phyloP scores from a whole-genome alignment of 2,329 filamentous ascomycete genomes.

The Ascomycota sp. region DNA sequence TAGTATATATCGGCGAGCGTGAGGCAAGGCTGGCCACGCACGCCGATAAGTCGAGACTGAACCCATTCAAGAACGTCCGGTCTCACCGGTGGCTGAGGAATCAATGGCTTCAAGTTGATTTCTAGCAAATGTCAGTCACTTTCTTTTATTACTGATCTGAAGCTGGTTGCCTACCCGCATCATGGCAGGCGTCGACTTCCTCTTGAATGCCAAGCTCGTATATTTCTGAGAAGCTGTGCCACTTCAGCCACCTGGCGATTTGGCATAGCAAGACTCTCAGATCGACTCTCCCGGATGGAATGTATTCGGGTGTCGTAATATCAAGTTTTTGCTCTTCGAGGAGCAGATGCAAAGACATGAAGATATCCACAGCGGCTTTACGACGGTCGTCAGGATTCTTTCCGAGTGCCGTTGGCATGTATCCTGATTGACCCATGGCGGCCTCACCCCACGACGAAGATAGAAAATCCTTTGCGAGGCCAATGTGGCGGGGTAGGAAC shows the following conservation, averaged over 20 bases:
- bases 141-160: not conserved
- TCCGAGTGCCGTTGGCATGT: slow-evolving; percentile 39
- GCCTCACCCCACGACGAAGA: slow-evolving; percentile 34
- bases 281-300: slow-evolving; percentile 22
- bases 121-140: slow-evolving; percentile 6
- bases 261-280: slow-evolving; percentile 63
- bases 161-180: slow-evolving; percentile 15
- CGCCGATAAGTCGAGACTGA: slow-evolving; percentile 21
- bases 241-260: slow-evolving; percentile 63
- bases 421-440: slow-evolving; percentile 33
- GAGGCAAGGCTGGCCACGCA: slow-evolving; percentile 16
- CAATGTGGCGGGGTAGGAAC: slow-evolving; percentile 31
- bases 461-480: slow-evolving; percentile 44
- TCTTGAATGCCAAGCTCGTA: slow-evolving; percentile 34
- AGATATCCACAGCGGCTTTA: slow-evolving; percentile 42
- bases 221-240: slow-evolving; percentile 27
- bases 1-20: slow-evolving; percentile 25
- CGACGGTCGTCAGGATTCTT: slow-evolving; percentile 34
- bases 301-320: slow-evolving; percentile 26
- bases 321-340: slow-evolving; percentile 77
- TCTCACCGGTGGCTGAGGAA: slow-evolving; percentile 13
- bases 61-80: slow-evolving; percentile 33
- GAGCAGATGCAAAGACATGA: slow-evolving; percentile 67
- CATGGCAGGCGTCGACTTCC: slow-evolving; percentile 18
- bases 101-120: slow-evolving; percentile 11